Percentiles rank a stretch among this genome's conserved stretches.
phyloP scores from a whole-genome alignment of 1,284 basidiomycete genomes.

The Leccinum insolens region DNA sequence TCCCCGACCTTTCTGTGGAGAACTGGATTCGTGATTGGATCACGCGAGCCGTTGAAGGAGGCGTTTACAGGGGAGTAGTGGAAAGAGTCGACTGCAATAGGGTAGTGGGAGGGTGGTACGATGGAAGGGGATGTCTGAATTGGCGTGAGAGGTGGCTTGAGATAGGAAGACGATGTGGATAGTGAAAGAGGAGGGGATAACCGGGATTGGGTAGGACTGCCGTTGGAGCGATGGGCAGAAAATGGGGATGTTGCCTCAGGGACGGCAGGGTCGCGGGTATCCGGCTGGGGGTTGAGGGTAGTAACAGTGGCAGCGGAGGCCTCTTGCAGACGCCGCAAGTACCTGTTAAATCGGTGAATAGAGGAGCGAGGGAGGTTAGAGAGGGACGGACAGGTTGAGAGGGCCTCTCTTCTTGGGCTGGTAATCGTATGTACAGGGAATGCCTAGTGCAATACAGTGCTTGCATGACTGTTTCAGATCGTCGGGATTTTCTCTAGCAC shows the following conservation, averaged over 20 bases:
- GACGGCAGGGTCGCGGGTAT: constrained; percentile 39
- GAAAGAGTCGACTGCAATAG: constrained; percentile 69
- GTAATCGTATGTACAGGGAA: constrained; percentile 88
- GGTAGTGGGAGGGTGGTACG: constrained; percentile 68
- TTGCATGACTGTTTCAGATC: constrained; percentile 78
- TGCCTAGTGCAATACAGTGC: constrained; percentile 80
- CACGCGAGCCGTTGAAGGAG: constrained; percentile 36
- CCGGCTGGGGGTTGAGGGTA: constrained; percentile 36
- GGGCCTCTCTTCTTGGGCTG: constrained; percentile 91
- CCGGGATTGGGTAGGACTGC: constrained; percentile 53
- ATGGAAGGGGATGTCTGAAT: constrained; percentile 40
- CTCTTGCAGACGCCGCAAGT: constrained; percentile 77
- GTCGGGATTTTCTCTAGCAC: constrained; percentile 75
- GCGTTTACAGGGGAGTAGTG: constrained; percentile 46
- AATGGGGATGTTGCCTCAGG: constrained; percentile 50
- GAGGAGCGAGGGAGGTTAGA: neutral
- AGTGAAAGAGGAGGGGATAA: constrained; percentile 49
- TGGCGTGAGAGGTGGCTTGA: constrained; percentile 52
- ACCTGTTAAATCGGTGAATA: constrained; percentile 43
- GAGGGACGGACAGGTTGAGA: constrained; percentile 74
- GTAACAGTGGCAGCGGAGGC: constrained; percentile 69
- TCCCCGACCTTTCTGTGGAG: constrained; percentile 46
- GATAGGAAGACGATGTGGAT: constrained; percentile 50
- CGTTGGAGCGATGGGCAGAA: constrained; percentile 41
- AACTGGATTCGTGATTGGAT: constrained; percentile 29